Base-by-base conservation (phyloP, 139 green algal species). In the Chlamydomonas incerta region DNA sequence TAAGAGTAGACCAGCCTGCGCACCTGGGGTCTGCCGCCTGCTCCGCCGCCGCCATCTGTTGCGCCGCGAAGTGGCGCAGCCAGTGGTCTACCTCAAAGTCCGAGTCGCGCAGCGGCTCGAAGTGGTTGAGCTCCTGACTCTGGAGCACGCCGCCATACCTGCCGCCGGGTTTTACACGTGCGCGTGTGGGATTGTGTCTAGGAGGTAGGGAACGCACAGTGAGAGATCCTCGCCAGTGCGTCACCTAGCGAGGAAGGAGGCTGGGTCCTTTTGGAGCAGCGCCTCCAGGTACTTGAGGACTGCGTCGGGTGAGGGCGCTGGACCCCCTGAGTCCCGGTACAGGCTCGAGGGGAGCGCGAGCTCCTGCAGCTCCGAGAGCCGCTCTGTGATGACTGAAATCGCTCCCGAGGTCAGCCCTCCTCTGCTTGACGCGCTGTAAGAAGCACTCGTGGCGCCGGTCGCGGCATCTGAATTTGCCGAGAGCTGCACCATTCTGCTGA, bases 191-290 rank as follows among this genome's bases (percentile, higher is more conserved):
- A n/a, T n/a, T n/a, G n/a, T n/a, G n/a, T n/a, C n/a, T n/a, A n/a
- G n/a, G n/a, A n/a, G n/a, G n/a, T n/a, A n/a, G n/a, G n/a, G n/a
- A n/a, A n/a, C n/a, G n/a, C n/a, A n/a, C n/a, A n/a, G n/a, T n/a
- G n/a, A n/a, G n/a, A n/a, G n/a, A n/a, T n/a, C n/a, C n/a, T n/a
- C n/a, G n/a, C n/a, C n/a, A n/a, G n/a, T n/a, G n/a, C n/a, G n/a
- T n/a, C n/a, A 88, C 83, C 68, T 83, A 67, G 94, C 88, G 0
- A 95, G 73, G 65, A 95, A 95, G 0, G 93, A 87, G 8, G 85
- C 91, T 46, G 91, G 90, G 34, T 94, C 88, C 29, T 80, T 77
- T n/a, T 79, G 66, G 33, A 95, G 69, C 67, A 95, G 82, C 8
- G 37, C 46, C 3, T 65, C 67, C 0, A 95, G 66, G 75, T 95